Evolutionary conservation across 75 land plant genomes (phyloP).

Genomic region (Chamaecyparis obtusa): DNA sequence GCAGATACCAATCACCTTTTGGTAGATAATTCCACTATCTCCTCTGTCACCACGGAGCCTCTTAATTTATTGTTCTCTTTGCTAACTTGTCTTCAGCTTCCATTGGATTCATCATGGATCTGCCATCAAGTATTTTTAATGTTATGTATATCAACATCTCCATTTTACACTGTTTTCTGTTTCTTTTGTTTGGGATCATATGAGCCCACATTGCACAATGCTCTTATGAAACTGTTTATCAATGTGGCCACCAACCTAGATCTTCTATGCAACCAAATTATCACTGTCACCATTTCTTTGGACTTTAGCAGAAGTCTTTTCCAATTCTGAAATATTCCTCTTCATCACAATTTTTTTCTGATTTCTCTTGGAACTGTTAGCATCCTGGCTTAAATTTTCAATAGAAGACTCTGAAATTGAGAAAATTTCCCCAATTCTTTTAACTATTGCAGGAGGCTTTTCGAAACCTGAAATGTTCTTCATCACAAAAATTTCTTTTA

Average conservation of each 20-base stretch:
- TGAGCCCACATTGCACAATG: not conserved
- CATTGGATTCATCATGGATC: not conserved
- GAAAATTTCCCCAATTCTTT: not conserved
- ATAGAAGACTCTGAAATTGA: not conserved
- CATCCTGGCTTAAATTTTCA: not conserved
- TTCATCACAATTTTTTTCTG: not conserved
- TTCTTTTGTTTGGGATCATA: not conserved
- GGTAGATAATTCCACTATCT: not conserved
- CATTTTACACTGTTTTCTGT: not conserved
- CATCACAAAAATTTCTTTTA: not conserved
- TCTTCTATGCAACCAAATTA: not conserved
- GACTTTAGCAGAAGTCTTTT: not conserved
- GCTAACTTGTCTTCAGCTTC: not conserved
- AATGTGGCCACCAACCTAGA: not conserved
- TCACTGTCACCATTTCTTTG: not conserved
- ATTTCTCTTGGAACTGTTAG: not conserved
- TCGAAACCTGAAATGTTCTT: not conserved
- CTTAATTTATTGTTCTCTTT: not conserved
- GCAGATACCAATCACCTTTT: not conserved
- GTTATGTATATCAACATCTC: not conserved
- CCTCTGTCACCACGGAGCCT: not conserved
- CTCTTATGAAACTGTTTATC: not conserved
- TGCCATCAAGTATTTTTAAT: not conserved
- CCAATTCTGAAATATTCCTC: not conserved
- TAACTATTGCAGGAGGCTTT: too few relatives aligned